phyloP scores from a whole-genome alignment of 495 filamentous ascomycete genomes.

The Penicillium canariense region DNA sequence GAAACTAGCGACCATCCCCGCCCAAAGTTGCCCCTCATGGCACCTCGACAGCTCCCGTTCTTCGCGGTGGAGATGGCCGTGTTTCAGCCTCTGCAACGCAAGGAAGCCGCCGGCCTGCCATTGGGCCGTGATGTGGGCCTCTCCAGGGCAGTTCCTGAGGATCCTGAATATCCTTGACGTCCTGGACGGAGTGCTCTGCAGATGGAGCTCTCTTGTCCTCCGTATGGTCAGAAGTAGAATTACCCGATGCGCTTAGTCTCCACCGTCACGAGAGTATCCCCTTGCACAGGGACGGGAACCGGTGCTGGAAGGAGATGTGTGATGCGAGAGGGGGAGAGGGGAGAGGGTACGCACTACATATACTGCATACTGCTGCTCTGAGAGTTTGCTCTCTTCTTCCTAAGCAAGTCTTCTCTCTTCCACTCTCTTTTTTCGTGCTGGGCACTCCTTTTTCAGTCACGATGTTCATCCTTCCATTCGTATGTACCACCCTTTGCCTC shows the following conservation, averaged over 20 bases:
- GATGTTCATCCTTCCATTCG: constrained; percentile 30
- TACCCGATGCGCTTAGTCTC: background rate
- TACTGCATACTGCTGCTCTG: background rate
- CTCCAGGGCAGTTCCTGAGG: background rate
- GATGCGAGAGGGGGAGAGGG: no score
- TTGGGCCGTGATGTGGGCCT: background rate
- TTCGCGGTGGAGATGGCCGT: background rate
- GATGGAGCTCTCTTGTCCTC: background rate
- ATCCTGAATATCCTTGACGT: background rate
- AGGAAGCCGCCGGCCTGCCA: background rate
- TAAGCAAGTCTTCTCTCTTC: constrained; percentile 31
- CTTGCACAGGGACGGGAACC: no score
- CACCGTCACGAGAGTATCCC: no score
- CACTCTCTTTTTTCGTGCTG: constrained; percentile 18
- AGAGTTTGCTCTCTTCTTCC: background rate
- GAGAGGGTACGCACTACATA: no score
- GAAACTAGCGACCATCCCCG: constrained; percentile 8
- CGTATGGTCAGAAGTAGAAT: no score
- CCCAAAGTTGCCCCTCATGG: constrained; percentile 2
- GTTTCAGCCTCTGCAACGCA: constrained; percentile 18
- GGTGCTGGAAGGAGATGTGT: no score
- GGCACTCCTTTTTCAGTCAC: constrained; percentile 21
- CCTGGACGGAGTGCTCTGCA: background rate
- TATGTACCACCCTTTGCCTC: constrained; percentile 5
- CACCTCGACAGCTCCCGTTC: background rate